Evolutionary conservation across 2,329 filamentous ascomycete species (phyloP).

Genomic region (Nothophoma quercina): DNA sequence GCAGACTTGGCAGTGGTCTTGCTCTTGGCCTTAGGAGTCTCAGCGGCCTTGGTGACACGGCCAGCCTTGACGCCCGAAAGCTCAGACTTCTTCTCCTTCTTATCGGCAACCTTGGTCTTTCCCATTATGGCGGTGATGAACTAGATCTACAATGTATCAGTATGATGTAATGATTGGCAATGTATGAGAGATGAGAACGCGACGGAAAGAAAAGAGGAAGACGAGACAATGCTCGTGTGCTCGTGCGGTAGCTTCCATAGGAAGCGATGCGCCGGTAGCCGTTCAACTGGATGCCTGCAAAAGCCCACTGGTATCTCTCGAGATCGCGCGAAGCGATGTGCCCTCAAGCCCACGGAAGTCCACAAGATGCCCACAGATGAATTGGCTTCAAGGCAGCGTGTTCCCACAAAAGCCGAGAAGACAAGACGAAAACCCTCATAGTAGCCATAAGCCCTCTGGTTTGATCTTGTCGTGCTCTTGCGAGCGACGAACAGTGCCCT

Average conservation of each 20-base stretch:
- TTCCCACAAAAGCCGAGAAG: constrained; percentile 62
- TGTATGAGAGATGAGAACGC: constrained; percentile 16
- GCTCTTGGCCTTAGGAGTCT: constrained; percentile 71
- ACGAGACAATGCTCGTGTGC: constrained; percentile 32
- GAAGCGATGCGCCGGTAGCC: constrained; percentile 39
- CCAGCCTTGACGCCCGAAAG: constrained; percentile 70
- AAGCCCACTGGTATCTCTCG: constrained; percentile 54
- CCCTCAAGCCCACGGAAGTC: constrained; percentile 56
- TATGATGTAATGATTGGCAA: constrained; percentile 26
- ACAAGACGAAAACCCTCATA: constrained; percentile 52
- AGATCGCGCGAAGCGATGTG: constrained; percentile 48
- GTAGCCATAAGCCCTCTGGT: constrained; percentile 51
- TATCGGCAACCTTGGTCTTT: constrained; percentile 47
- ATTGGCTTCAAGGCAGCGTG: constrained; percentile 56
- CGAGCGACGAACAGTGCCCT: constrained; percentile 47
- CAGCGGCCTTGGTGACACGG: constrained; percentile 71
- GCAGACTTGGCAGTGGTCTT: constrained; percentile 69
- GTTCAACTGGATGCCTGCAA: constrained; percentile 50
- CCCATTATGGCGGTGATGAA: constrained; percentile 42
- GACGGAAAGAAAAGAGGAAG: constrained; percentile 30
- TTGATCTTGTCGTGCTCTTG: constrained; percentile 45
- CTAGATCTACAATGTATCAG: constrained; percentile 44
- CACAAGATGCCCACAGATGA: constrained; percentile 57
- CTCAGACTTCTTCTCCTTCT: constrained; percentile 68
- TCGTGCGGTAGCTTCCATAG: constrained; percentile 29